Evolutionary conservation across 2,329 filamentous ascomycete genomes (phyloP), one percentile per base, ranked within the genome.

Genomic region (Fusarium tuaranense): DNA sequence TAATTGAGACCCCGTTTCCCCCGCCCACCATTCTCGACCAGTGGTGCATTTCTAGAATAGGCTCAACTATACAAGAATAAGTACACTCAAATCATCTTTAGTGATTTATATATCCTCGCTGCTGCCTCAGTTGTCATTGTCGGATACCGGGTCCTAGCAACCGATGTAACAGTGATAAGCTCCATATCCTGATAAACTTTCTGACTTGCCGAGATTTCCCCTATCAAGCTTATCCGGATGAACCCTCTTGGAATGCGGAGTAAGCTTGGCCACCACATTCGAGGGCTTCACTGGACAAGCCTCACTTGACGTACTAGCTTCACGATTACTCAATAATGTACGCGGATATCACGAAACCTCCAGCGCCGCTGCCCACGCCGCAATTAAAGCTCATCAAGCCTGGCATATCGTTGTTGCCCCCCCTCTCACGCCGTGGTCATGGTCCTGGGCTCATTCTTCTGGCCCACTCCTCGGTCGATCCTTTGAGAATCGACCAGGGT

Each of bases 401-500:
- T 1, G 75, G 76, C 3, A 30, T 82, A 4, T 79, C 77, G 16
- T 58, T 82, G 20, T 72, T 79, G 5, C 68, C 72, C 12, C 84
- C 84, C 12, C 79, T 85, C n/a, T 81, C 82, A 22, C 80, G 83
- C 34, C 79, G 80, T 34, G 83, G 82, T 20, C 73, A 80, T 38
- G 55, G 55, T 7, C 55, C 34, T 18, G 55, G 55, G 14, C 55
- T 59, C 7, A 76, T 84, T 39, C 68, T 83, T 63, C 63, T 83
- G 12, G 59, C 78, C 39, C 25, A 65, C 30, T 75, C 79, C 38
- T 72, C 75, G 39, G 55, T 68, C 41, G 78, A 74, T 44, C 75
- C 61, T 18, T 66, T 71, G 62, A 76, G 58, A 41, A 80, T 75
- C 22, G 66, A 66, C 61, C 77, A 78, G 72, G 81, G 67, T 69